Base-by-base conservation (phyloP, 164 flowering plant species). In the Stephania japonica region DNA sequence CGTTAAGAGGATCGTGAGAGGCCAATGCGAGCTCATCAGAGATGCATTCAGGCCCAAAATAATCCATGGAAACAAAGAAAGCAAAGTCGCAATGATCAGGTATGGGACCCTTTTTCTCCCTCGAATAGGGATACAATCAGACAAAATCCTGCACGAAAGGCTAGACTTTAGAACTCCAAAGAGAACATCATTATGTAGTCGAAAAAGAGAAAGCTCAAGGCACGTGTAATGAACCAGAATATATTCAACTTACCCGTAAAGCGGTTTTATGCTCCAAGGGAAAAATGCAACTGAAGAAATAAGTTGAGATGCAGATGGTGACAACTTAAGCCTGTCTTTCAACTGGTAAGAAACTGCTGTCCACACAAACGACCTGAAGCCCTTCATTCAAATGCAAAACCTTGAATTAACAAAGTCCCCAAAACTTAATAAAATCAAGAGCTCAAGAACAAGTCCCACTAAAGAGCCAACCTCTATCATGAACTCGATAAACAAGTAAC, bases 361-460 rank as follows among this genome's bases (percentile, higher is more conserved):
- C 98, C 97, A 91, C 9, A 90, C 97, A 83, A 91, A 94, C 68
- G 97, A 90, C 81, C 94, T 86, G 81, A 94, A 91, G 65, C 98
- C 97, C 98, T 94, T 75, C 75, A 79, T n/a, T 43, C 72, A 71
- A 11, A 71, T 12, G 42, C 23, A 42, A 38, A 61, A 56, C 56
- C 42, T 66, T 67, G 42, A 70, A 21, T 21, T 12, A 49, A 65
- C 27, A 26, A 76, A 21, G 27, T 42, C 49, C 65, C 21, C 65
- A 10, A 70, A 61, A 42, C 5, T 65, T 62, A 62, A 44, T 7
- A 11, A 13, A 62, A 56, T 16, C 62, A 56, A 3, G 21, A 56
- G 21, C 16, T 19, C 62, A 56, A 56, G 23, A 56, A 56, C 5
- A 18, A 53, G 5, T 56, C 19, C 19, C 19, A 19, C 21, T n/a